Conservation (phyloP, 257 asterid genomes). For the Asclepias syriaca region DNA sequence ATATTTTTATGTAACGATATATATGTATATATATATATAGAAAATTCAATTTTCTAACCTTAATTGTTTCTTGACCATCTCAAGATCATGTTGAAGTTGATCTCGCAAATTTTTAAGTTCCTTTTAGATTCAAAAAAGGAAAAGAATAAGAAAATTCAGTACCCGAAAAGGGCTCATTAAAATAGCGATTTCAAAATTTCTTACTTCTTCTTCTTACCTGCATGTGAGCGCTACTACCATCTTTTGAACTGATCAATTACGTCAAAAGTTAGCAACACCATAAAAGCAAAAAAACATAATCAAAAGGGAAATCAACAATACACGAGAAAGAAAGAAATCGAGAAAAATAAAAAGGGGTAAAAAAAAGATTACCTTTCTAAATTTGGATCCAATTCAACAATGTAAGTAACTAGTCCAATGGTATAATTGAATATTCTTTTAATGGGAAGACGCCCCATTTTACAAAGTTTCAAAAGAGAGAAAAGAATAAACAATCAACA, state of each 20-base stretch:
- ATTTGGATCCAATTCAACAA: slow-evolving; percentile 58
- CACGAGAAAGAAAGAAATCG: not conserved
- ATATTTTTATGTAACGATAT: no score
- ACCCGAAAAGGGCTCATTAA: not conserved
- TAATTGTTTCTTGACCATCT: slow-evolving; percentile 33
- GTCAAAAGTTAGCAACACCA: not conserved
- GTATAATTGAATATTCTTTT: slow-evolving; percentile 77
- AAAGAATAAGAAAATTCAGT: not conserved
- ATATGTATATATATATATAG: not conserved
- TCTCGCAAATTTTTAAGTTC: no score
- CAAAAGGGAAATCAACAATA: not conserved
- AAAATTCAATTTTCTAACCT: slow-evolving; percentile 23
- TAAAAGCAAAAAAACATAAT: not conserved
- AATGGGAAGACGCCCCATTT: slow-evolving; percentile 76
- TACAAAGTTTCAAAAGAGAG: not conserved
- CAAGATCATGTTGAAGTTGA: slow-evolving; percentile 51
- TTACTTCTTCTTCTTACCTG: slow-evolving; percentile 7
- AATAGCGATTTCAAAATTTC: not conserved
- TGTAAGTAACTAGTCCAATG: slow-evolving; percentile 64
- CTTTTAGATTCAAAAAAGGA: slow-evolving; percentile 44
- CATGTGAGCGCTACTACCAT: slow-evolving; percentile 7
- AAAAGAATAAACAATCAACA: no score
- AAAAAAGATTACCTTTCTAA: slow-evolving; percentile 51
- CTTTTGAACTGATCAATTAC: slow-evolving; percentile 14
- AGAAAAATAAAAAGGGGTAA: not conserved